phyloP scores from a whole-genome alignment of 2,329 filamentous ascomycete species.

The Salinomyces thailandicus region DNA sequence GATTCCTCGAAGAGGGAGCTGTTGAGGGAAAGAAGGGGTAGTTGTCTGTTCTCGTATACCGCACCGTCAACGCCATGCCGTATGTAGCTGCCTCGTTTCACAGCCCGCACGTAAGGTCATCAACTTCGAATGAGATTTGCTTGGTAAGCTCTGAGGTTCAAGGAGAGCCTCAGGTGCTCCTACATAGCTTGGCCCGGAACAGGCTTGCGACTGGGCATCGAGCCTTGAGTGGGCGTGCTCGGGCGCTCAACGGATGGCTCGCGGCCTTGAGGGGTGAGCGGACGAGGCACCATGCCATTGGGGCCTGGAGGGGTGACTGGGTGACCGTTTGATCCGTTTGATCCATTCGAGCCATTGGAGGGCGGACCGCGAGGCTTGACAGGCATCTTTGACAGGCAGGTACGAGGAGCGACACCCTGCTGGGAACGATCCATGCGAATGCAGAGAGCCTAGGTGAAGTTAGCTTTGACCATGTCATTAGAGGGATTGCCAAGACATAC shows the following conservation, averaged over 20 bases:
- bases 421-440: slow-evolving; percentile 79
- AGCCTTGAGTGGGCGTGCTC: slow-evolving; percentile 5
- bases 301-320: slow-evolving; percentile 19
- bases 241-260: slow-evolving; percentile 20
- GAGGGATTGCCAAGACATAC: slow-evolving; percentile 43
- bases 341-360: slow-evolving; percentile 23
- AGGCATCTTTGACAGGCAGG: slow-evolving; percentile 82
- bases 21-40: no score
- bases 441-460: slow-evolving; percentile 61
- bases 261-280: slow-evolving; percentile 13
- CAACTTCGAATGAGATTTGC: slow-evolving; percentile 2
- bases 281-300: slow-evolving; percentile 10
- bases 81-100: no score
- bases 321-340: slow-evolving; percentile 27
- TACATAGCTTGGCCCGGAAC: slow-evolving; percentile 34
- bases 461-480: slow-evolving; percentile 10
- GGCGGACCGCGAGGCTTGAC: slow-evolving; percentile 71
- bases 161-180: no score
- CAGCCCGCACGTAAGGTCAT: slow-evolving; percentile 6
- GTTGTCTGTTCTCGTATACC: no score
- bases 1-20: no score
- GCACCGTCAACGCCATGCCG: no score
- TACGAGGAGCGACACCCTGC: slow-evolving; percentile 88
- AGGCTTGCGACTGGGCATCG: slow-evolving; percentile 35
- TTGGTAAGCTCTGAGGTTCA: no score